These are phyloP conservation scores for Suillus clintonianus DNA, from an alignment of 768 basidiomycete species.

Conservation along the genomic window DNA sequence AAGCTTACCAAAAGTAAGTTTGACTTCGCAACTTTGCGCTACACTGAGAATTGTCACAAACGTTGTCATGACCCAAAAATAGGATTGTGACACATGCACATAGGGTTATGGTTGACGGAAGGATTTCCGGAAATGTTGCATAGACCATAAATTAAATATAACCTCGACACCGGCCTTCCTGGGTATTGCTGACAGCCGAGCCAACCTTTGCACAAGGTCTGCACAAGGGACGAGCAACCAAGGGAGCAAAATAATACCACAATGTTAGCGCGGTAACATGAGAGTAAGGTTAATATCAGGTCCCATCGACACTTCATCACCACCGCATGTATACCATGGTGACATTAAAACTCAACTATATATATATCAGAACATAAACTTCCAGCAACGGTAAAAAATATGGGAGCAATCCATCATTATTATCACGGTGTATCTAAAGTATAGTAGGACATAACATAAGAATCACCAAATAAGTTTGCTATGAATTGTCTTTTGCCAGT, in stretches of 20 bases:
- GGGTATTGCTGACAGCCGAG: background rate
- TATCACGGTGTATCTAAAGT: background rate
- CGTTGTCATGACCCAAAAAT: background rate
- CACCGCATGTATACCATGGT: background rate
- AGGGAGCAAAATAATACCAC: background rate
- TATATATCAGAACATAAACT: background rate
- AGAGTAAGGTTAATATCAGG: background rate
- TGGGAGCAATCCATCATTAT: background rate
- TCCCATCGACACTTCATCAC: background rate
- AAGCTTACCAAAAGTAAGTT: too few species aligned
- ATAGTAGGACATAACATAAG: background rate
- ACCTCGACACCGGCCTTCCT: background rate
- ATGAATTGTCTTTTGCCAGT: conserved; percentile 7
- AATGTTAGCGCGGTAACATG: background rate
- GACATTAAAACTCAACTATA: background rate
- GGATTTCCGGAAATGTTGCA: background rate
- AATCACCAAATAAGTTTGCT: conserved; percentile 8
- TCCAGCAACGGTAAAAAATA: background rate
- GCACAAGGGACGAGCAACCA: background rate
- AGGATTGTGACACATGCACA: background rate
- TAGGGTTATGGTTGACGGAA: background rate
- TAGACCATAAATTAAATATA: background rate
- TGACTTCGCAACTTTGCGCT: too few species aligned
- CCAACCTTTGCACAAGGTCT: background rate
- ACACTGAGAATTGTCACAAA: background rate